Evolutionary conservation across 2,329 filamentous ascomycete species (phyloP), one percentile per base, ranked within the genome.

Genomic region (Alternaria incomplexa): DNA sequence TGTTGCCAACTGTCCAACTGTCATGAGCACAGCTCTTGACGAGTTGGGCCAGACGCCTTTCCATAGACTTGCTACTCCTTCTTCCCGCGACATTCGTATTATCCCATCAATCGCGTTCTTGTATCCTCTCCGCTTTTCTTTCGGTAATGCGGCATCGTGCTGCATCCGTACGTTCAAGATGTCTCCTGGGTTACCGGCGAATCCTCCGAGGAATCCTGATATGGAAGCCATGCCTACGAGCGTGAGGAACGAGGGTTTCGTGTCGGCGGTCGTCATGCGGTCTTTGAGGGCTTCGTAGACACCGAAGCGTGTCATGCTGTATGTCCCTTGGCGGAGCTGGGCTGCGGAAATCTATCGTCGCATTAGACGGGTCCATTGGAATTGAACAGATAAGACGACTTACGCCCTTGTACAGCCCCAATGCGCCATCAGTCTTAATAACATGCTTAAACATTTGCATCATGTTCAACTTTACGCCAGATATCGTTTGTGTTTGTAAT

Each of bases 121-220:
- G 83, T 99, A 99, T 81, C 97, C 96, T 60, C 95, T 88, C 51
- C 93, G 89, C 75, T 96, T 84, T 6, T 86, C 86, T 1, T 82
- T 74, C 0, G 93, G 91, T 1, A 97, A 88, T 0, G 93, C 89
- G 3, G 92, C 90, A 73, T 91, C 96, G 81, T 97, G 93, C 83
- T 99, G 96, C 96, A 99, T 99, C 69, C 96, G 93, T 53, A 99
- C 96, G 81, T 99, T 99, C 75, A 97, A 86, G 32, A 99, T 93
- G 79, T 99, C 96, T 68, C 94, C 95, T 3, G 94, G 93, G 82
- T 98, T 99, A 68, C 96, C 96, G 6, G 91, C 92, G 50, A 98
- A 83, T 53, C 96, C 96, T 65, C 96, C 96, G 3, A 96, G 81
- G 77, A 97, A 92, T 55, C 96, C 96, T 8, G 96, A 95, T 26